A percentile compares a stretch with the other conserved stretches of the same genome.
Evolutionary conservation across 306 rosid species (phyloP).

Genomic region (Castanea mollissima): DNA sequence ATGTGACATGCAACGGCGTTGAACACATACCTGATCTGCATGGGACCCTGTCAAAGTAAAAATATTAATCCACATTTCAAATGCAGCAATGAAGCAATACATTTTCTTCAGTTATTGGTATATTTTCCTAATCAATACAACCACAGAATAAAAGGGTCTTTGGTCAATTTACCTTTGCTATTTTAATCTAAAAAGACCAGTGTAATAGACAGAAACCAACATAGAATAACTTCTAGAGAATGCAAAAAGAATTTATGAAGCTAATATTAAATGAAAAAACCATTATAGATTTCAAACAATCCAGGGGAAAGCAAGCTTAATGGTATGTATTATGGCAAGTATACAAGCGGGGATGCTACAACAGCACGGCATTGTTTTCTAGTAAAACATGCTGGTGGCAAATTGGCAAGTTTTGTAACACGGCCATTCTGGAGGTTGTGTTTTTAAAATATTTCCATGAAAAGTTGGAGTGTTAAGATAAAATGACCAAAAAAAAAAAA

Average conservation of each 20-base stretch:
- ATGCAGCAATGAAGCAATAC: not conserved
- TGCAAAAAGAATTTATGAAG: not conserved
- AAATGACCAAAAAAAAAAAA: not conserved
- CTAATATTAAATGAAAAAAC: not conserved
- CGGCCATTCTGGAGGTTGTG: not conserved
- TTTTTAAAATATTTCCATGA: not conserved
- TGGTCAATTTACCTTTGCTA: not conserved
- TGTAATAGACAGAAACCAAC: not conserved
- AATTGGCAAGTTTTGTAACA: not conserved
- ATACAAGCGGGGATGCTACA: not conserved
- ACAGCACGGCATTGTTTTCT: not conserved
- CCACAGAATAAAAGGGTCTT: not conserved
- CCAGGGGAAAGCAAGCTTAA: not conserved
- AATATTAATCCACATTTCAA: not conserved
- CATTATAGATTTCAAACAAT: not conserved
- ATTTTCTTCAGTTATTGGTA: not conserved
- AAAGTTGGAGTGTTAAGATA: not conserved
- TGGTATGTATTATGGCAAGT: not conserved
- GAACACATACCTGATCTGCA: slow-evolving; percentile 92
- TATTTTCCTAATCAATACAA: not conserved
- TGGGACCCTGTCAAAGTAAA: slow-evolving; percentile 57
- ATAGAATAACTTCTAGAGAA: not conserved
- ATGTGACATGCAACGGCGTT: slow-evolving; percentile 87
- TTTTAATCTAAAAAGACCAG: not conserved
- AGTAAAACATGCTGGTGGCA: not conserved